phyloP scores from a whole-genome alignment of 495 filamentous ascomycete species.

The Penicillium manginii region DNA sequence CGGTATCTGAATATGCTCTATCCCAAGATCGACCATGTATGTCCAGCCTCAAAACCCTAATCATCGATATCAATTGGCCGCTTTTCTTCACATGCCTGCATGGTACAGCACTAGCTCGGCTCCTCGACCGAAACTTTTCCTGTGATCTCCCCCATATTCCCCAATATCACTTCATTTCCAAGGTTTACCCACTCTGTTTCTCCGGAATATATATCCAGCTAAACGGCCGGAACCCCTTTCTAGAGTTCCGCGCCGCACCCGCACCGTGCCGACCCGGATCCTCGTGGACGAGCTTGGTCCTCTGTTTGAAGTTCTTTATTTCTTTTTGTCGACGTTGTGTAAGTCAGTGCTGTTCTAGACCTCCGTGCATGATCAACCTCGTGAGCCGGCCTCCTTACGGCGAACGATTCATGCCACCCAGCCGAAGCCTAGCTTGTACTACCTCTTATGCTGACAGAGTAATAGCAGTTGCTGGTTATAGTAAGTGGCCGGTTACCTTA shows the following conservation, averaged over 20 bases:
- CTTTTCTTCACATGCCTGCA: conserved; percentile 2
- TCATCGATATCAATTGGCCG: not conserved
- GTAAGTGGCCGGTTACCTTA: no score
- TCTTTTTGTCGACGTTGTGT: no score
- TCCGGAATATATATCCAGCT: not conserved
- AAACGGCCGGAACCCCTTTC: conserved; percentile 4
- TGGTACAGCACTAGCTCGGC: not conserved
- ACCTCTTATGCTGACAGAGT: no score
- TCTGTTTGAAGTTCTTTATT: no score
- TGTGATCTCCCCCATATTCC: no score
- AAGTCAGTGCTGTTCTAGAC: no score
- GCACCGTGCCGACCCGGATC: not conserved
- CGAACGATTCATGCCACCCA: no score
- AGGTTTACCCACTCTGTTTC: no score
- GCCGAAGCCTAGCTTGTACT: no score
- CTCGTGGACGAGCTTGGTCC: not conserved
- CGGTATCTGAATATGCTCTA: not conserved
- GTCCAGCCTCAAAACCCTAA: not conserved
- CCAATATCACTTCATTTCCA: not conserved
- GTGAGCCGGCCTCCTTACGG: no score
- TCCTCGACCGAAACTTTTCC: not conserved
- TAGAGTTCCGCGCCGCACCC: not conserved
- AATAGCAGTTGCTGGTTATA: no score
- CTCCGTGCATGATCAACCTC: no score
- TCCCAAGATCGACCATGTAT: not conserved